A percentile compares a stretch with the other conserved stretches of the same genome.
phyloP scores from a whole-genome alignment of 202 grass and related monocot genomes.

The Panicum virgatum region DNA sequence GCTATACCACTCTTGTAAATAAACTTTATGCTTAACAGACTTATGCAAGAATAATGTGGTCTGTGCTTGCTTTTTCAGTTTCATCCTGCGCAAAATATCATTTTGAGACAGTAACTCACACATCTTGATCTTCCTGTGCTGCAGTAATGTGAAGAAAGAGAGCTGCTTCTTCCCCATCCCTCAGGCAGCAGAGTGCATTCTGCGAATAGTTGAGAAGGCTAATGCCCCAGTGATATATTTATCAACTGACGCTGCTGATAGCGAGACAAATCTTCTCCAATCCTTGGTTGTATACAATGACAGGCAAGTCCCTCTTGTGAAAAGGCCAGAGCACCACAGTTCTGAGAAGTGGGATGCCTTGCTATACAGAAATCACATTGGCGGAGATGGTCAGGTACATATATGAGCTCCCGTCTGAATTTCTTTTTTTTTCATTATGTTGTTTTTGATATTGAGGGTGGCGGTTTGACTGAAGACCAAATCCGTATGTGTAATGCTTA shows the following conservation, averaged over 20 bases:
- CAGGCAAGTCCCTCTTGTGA: slow-evolving; percentile 75
- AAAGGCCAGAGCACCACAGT: slow-evolving; percentile 71
- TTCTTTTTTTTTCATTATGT: background rate
- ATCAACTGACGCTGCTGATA: slow-evolving; percentile 84
- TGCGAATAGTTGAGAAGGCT: slow-evolving; percentile 60
- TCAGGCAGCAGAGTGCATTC: slow-evolving; percentile 84
- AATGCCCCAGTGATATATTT: slow-evolving; percentile 85
- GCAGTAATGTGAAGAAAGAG: slow-evolving; percentile 87
- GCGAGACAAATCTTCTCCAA: slow-evolving; percentile 75
- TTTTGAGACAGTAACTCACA: background rate
- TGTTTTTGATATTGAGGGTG: background rate
- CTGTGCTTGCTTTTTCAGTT: slow-evolving; percentile 6
- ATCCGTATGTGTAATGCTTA: background rate
- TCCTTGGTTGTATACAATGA: slow-evolving; percentile 69
- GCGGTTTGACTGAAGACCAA: background rate
- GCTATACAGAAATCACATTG: slow-evolving; percentile 76
- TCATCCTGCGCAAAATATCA: background rate
- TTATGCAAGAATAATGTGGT: background rate
- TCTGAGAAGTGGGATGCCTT: slow-evolving; percentile 95
- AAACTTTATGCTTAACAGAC: background rate
- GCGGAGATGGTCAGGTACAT: slow-evolving; percentile 70
- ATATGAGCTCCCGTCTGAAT: background rate
- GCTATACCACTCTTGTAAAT: background rate
- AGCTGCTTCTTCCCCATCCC: slow-evolving; percentile 97
- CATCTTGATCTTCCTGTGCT: slow-evolving; percentile 40